Percentiles rank a stretch among this genome's conserved stretches.
Conservation (phyloP, 2,329 filamentous ascomycete species). For the Xylariomycetidae sp. region DNA sequence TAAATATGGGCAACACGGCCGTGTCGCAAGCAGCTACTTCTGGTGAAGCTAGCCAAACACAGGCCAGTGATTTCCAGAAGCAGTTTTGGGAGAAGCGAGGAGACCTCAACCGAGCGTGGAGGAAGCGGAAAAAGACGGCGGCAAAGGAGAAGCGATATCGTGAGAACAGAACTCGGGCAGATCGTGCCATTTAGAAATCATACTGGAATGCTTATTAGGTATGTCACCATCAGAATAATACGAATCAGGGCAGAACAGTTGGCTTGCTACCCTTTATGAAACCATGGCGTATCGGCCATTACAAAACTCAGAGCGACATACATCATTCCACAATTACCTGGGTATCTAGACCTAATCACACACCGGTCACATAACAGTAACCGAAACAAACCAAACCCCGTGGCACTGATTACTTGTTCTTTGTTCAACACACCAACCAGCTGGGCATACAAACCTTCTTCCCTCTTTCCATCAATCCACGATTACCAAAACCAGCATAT, state of each 20-base stretch:
- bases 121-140: conserved; percentile 56
- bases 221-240: neutral
- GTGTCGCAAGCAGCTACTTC: conserved; percentile 2
- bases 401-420: no score
- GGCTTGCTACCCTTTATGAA: no score
- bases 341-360: neutral
- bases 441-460: no score
- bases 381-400: no score
- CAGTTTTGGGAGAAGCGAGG: conserved; percentile 66
- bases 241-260: no score
- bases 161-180: conserved; percentile 56
- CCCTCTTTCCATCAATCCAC: no score
- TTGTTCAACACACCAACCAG: no score
- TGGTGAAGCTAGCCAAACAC: conserved; percentile 3
- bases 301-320: neutral
- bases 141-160: conserved; percentile 64
- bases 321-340: neutral
- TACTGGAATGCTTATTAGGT: neutral
- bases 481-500: no score
- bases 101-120: conserved; percentile 63
- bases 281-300: neutral
- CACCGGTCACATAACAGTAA: no score
- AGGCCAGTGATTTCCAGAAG: conserved; percentile 53
- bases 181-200: conserved; percentile 31
- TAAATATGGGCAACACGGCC: conserved; percentile 12